Conservation (phyloP, 805 yeast genomes). For the Ogataea minuta region DNA sequence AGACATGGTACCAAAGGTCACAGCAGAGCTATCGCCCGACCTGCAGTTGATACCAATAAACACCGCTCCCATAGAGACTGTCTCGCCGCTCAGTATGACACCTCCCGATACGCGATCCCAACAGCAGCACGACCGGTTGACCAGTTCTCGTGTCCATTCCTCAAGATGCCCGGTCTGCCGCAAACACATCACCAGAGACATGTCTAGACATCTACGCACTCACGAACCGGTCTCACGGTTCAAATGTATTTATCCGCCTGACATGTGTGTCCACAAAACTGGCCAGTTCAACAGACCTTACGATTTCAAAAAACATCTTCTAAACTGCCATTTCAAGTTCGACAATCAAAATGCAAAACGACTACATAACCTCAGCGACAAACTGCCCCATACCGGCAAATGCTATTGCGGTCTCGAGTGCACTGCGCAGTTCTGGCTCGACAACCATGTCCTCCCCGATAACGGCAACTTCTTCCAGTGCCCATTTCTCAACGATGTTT, state of each 20-base stretch:
- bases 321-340: constrained; percentile 58
- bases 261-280: constrained; percentile 54
- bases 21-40: neutral
- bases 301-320: constrained; percentile 63
- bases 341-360: constrained; percentile 45
- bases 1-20: neutral
- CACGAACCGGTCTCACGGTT: constrained; percentile 58
- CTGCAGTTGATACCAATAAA: neutral
- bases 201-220: constrained; percentile 61
- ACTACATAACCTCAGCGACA: constrained; percentile 51
- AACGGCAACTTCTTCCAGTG: constrained; percentile 21
- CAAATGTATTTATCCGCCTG: constrained; percentile 54
- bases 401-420: constrained; percentile 53
- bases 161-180: constrained; percentile 50
- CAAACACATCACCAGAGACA: constrained; percentile 54
- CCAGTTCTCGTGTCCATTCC: constrained; percentile 3
- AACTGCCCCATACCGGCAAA: constrained; percentile 48
- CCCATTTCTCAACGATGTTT: constrained; percentile 14
- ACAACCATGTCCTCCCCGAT: constrained; percentile 46
- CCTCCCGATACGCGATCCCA: neutral
- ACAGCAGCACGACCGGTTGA: neutral
- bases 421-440: constrained; percentile 55
- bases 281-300: constrained; percentile 67
- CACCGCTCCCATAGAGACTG: neutral
- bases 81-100: constrained; percentile 5